A percentile compares a stretch with the other conserved stretches of the same genome.
Conservation (phyloP, 2,329 filamentous ascomycete genomes). For the Berkeleyomyces basicola region DNA sequence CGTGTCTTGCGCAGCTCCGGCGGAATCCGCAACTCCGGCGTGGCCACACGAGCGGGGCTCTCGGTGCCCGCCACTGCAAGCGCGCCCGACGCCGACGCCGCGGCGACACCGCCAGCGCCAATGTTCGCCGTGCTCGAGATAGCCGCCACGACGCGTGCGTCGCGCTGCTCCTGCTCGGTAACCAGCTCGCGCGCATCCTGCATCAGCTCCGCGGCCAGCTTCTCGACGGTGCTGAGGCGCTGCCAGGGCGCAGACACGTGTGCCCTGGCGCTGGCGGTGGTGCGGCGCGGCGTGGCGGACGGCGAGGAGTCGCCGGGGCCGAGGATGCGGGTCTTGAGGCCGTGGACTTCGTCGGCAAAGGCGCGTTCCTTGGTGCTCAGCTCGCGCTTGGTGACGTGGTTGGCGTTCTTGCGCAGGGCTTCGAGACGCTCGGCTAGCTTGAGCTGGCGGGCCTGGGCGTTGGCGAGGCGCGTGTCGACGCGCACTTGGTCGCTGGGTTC, state of each 20-base stretch:
- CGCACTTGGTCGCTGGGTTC: slow-evolving; percentile 40
- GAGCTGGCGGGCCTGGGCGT: slow-evolving; percentile 38
- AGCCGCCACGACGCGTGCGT: slow-evolving; percentile 4
- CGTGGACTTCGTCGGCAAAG: slow-evolving; percentile 30
- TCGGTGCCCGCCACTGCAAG: neutral
- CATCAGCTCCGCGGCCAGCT: slow-evolving; percentile 35
- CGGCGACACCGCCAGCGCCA: slow-evolving; percentile 13
- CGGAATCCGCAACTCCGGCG: slow-evolving; percentile 36
- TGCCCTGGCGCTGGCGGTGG: slow-evolving; percentile 17
- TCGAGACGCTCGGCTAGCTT: slow-evolving; percentile 44
- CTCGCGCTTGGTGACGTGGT: slow-evolving; percentile 26
- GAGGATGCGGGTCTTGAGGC: slow-evolving; percentile 36
- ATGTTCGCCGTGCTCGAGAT: slow-evolving; percentile 5
- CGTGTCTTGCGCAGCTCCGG: slow-evolving; percentile 45
- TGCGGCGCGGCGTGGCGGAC: slow-evolving; percentile 18
- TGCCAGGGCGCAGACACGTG: slow-evolving; percentile 34
- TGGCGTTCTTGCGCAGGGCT: slow-evolving; percentile 30
- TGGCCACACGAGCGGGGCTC: slow-evolving; percentile 17
- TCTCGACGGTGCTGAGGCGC: slow-evolving; percentile 40
- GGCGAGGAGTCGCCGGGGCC: slow-evolving; percentile 18
- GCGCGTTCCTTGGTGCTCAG: slow-evolving; percentile 30
- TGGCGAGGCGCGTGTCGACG: slow-evolving; percentile 29
- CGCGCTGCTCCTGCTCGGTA: slow-evolving; percentile 9
- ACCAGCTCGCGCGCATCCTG: slow-evolving; percentile 33
- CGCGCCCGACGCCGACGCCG: slow-evolving; percentile 15